These are phyloP conservation scores for Raffaelea arxii DNA, from an alignment of 2,329 filamentous ascomycete species.

Conservation along the genomic window DNA sequence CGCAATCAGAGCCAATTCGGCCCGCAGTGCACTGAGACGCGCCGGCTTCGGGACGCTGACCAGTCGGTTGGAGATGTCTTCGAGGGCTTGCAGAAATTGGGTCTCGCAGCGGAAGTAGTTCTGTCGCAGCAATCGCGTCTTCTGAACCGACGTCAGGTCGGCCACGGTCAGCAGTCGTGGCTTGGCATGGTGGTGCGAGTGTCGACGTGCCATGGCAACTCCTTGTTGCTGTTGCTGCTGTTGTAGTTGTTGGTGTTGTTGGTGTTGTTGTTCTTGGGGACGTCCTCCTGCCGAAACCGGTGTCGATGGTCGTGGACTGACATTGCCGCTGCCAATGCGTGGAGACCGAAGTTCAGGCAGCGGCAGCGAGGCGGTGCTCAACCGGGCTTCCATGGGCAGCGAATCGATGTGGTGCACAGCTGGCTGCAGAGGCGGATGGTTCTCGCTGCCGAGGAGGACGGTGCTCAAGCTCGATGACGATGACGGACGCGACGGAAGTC, in stretches of 20 bases:
- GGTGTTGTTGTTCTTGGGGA: slow-evolving; percentile 16
- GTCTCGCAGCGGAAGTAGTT: slow-evolving; percentile 79
- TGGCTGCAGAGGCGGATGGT: slow-evolving; percentile 3
- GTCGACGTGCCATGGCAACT: slow-evolving; percentile 40
- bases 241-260: slow-evolving; percentile 21
- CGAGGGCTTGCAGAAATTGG: slow-evolving; percentile 68
- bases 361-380: slow-evolving; percentile 60
- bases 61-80: slow-evolving; percentile 77
- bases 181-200: slow-evolving; percentile 48
- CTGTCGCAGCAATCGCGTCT: slow-evolving; percentile 62
- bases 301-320: slow-evolving; percentile 47
- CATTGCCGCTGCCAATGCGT: slow-evolving; percentile 33
- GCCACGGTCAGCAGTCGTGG: slow-evolving; percentile 48
- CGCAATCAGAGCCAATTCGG: slow-evolving; percentile 70
- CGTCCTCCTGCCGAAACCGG: slow-evolving; percentile 47
- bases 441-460: not conserved
- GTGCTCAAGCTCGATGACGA: slow-evolving; percentile 12
- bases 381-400: slow-evolving; percentile 45
- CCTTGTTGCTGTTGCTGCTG: not conserved
- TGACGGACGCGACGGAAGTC: slow-evolving; percentile 7
- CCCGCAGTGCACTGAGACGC: slow-evolving; percentile 68
- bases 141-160: slow-evolving; percentile 56
- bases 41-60: slow-evolving; percentile 75
- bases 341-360: slow-evolving; percentile 52
- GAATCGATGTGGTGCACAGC: slow-evolving; percentile 33